Base-by-base conservation (phyloP, 1,284 basidiomycete species). In the Ustilago nuda region DNA sequence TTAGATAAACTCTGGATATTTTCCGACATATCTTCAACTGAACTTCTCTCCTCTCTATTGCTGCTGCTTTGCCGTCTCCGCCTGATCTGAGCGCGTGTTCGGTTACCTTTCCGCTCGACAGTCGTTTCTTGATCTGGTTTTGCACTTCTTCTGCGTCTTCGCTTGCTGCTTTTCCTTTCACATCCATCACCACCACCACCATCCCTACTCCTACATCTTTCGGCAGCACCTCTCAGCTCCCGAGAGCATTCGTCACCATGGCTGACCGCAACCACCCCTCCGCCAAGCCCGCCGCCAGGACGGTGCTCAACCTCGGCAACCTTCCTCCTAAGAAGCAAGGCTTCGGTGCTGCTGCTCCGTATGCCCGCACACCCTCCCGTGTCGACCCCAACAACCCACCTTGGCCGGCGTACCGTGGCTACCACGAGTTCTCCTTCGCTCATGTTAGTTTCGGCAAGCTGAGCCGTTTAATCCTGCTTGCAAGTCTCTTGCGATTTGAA, bases 371-470 rank as follows among this genome's bases (percentile, higher is more conserved):
- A 0, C 73, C 82, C 8, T 82, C 80, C 36, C 78, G 74, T 19
- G 83, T 70, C 67, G 88, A 95, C 86, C 93, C 94, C 45, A 94
- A 98, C 88, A 94, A 97, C 88, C 95, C 95, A 36, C 95, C 95
- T 56, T 98, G 94, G 95, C 95, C 95, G 35, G 94, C 87, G 1
- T 87, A 87, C 83, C 67, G 94, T 72, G 95, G 95, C 9, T 97
- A 97, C 87, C 94, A 97, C 87, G 93, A 95, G 87, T 97, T 94
- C 87, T 95, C 94, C 1, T 95, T 95, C 86, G 94, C 94, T 60
- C 92, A 95, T 48, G 72, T 87, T 87, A 82, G 72, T 72, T 73
- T 64, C 72, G 12, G 59, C 65, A 13, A 32, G 19, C 37, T 19
- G 30, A 36, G 23, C 23, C 23, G 23, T 27, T 27, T 27, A 27